Conservation (phyloP, 2,329 filamentous ascomycete genomes). For the Hypoxylon sp. region DNA sequence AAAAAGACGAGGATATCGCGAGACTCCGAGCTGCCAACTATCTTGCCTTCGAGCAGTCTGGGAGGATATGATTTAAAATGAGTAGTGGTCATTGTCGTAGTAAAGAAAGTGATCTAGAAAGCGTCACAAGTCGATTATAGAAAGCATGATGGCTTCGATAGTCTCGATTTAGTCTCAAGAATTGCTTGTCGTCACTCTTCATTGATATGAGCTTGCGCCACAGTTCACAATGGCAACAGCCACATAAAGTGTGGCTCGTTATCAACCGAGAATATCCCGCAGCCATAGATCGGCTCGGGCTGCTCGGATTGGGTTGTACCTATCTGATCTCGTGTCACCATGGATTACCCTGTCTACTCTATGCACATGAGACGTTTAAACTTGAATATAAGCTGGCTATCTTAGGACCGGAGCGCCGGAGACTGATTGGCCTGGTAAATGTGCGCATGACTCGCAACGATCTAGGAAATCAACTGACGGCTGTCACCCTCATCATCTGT, state of each 20-base stretch:
- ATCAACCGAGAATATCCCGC: slow-evolving; percentile 4
- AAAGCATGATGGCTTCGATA: not conserved
- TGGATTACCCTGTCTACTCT: not conserved
- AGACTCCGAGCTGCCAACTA: slow-evolving; percentile 9
- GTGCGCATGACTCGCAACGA: slow-evolving; percentile 11
- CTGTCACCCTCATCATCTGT: not conserved
- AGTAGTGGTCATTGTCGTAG: slow-evolving; percentile 23
- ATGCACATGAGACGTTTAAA: too few relatives aligned
- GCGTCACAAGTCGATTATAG: slow-evolving; percentile 6
- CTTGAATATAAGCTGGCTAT: not conserved
- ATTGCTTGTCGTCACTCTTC: not conserved
- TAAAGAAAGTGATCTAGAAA: not conserved
- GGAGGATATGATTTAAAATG: slow-evolving; percentile 43
- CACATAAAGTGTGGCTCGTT: slow-evolving; percentile 15
- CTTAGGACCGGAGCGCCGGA: not conserved
- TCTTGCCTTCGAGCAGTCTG: slow-evolving; percentile 7
- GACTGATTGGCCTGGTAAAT: slow-evolving; percentile 5
- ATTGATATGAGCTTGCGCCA: slow-evolving; percentile 4
- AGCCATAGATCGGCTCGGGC: not conserved
- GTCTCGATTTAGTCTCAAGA: not conserved
- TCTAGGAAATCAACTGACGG: not conserved
- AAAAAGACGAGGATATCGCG: slow-evolving; percentile 73
- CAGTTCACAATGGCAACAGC: slow-evolving; percentile 7
- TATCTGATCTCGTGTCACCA: not conserved
- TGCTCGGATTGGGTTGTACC: not conserved